Conservation (phyloP, 2,329 filamentous ascomycete genomes). For the Penicillium sp. region DNA sequence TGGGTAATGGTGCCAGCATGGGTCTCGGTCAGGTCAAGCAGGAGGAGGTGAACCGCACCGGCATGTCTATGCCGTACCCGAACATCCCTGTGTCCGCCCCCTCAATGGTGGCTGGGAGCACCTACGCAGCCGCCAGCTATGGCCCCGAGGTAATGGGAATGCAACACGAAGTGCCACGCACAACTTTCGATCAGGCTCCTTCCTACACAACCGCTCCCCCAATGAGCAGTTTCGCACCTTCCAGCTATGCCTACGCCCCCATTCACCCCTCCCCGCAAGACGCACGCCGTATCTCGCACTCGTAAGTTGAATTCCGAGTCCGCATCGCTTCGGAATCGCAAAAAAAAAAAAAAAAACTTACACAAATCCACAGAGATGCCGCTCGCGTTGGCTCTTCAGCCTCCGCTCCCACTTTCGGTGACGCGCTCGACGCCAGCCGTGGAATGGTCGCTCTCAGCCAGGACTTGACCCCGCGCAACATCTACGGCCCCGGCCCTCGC, state of each 20-base stretch:
- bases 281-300: constrained; percentile 73
- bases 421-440: constrained; percentile 87
- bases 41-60: constrained; percentile 55
- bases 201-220: constrained; percentile 68
- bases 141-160: constrained; percentile 67
- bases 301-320: constrained; percentile 61
- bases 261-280: constrained; percentile 56
- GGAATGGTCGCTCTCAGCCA: constrained; percentile 96
- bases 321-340: background rate
- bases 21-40: constrained; percentile 57
- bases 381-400: constrained; percentile 35
- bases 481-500: constrained; percentile 74
- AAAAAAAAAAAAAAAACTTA: constrained; percentile 17
- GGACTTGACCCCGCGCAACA: constrained; percentile 81
- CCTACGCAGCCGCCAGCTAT: constrained; percentile 62
- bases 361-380: constrained; percentile 31
- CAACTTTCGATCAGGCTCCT: constrained; percentile 68
- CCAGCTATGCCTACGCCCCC: constrained; percentile 76
- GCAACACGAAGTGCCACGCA: constrained; percentile 75
- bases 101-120: constrained; percentile 68
- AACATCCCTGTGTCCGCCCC: constrained; percentile 71
- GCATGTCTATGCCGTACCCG: constrained; percentile 68
- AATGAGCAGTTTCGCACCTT: constrained; percentile 66
- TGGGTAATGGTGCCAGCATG: constrained; percentile 60
- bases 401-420: constrained; percentile 69